phyloP scores from a whole-genome alignment of 176 grass and related monocot genomes.

The Panicum miliaceum region DNA sequence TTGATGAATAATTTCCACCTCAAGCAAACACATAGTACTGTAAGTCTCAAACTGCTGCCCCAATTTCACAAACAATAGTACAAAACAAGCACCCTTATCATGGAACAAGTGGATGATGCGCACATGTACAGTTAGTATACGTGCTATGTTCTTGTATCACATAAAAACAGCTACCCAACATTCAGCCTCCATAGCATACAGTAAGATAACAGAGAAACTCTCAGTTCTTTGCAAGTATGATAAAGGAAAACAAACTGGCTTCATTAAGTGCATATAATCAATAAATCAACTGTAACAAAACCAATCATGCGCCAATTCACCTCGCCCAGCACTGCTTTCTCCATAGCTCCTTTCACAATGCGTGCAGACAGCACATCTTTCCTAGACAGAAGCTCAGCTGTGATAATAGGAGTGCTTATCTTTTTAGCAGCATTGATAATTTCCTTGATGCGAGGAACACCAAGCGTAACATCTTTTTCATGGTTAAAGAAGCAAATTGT shows the following conservation, averaged over 20 bases:
- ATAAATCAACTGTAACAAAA: constrained; percentile 20
- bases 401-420: constrained; percentile 88
- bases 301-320: constrained; percentile 23
- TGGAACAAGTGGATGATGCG: background rate
- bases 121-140: background rate
- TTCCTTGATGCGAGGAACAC: constrained; percentile 98
- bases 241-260: constrained; percentile 4
- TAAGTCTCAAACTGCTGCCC: background rate
- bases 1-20: constrained; percentile 17
- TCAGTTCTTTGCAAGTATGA: background rate
- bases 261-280: background rate
- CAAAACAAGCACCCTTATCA: constrained; percentile 11
- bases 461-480: constrained; percentile 82
- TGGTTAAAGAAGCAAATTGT: constrained; percentile 54
- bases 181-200: constrained; percentile 30
- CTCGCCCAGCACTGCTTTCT: constrained; percentile 83
- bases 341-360: constrained; percentile 77
- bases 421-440: constrained; percentile 97
- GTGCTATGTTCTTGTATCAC: background rate
- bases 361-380: constrained; percentile 59
- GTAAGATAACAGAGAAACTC: constrained; percentile 17
- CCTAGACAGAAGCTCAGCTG: constrained; percentile 58
- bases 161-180: constrained; percentile 17
- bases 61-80: constrained; percentile 18
- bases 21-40: constrained; percentile 6